Percentiles rank a stretch among this genome's conserved stretches.
phyloP scores from a whole-genome alignment of 2,329 filamentous ascomycete species.

The Cryphonectria japonica region DNA sequence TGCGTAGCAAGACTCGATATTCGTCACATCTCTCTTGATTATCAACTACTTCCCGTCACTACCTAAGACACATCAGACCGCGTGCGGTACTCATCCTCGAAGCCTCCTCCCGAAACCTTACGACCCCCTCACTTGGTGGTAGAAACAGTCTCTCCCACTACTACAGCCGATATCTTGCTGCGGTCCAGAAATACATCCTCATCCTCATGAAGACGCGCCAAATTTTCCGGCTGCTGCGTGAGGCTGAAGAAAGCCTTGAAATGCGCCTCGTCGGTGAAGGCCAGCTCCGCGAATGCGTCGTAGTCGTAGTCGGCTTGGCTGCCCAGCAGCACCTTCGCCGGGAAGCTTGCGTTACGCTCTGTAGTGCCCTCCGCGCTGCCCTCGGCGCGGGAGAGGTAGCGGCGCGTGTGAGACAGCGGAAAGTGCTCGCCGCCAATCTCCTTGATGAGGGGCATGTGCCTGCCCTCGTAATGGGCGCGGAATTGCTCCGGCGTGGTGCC shows the following conservation, averaged over 20 bases:
- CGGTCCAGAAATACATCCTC: conserved; percentile 24
- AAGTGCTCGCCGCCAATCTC: conserved; percentile 33
- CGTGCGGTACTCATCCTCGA: background rate
- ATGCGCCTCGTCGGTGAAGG: conserved; percentile 29
- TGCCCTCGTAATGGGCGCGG: conserved; percentile 34
- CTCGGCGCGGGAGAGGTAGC: conserved; percentile 30
- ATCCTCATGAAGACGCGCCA: conserved; percentile 30
- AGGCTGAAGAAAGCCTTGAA: conserved; percentile 33
- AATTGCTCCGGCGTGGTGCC: conserved; percentile 34
- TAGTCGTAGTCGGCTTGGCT: conserved; percentile 30
- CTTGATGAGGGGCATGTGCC: conserved; percentile 34
- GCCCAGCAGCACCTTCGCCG: conserved; percentile 30
- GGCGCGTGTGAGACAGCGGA: conserved; percentile 32
- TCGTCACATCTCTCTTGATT: background rate
- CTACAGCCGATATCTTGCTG: conserved; percentile 15
- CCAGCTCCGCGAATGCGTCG: conserved; percentile 33
- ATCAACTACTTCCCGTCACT: too few relatives aligned
- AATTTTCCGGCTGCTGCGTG: conserved; percentile 31
- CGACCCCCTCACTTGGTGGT: conserved; percentile 1
- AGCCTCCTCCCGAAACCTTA: background rate
- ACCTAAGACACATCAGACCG: too few relatives aligned
- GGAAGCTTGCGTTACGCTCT: conserved; percentile 23
- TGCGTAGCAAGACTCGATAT: background rate
- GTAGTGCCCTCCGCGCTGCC: conserved; percentile 11
- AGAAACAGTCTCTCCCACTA: conserved; percentile 2